Evolutionary conservation across 2,329 filamentous ascomycete species (phyloP).

Genomic region (Fusarium torulosum): DNA sequence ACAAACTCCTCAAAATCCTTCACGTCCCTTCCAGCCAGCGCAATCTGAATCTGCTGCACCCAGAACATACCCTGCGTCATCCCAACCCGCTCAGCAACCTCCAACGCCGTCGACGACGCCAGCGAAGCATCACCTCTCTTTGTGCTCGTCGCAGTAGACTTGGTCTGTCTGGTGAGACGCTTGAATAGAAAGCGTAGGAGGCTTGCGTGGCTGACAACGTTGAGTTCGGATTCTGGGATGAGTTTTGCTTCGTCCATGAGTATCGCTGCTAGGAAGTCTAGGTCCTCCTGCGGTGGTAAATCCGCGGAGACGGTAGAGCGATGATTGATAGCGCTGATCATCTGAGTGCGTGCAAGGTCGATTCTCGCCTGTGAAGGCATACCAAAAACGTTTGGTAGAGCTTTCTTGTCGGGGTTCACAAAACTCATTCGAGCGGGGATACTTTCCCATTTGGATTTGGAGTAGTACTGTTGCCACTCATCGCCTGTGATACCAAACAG

Average conservation of each 20-base stretch:
- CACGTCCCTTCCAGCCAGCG: constrained; percentile 6
- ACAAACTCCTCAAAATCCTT: constrained; percentile 44
- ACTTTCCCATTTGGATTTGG: constrained; percentile 42
- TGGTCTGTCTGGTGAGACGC: background rate
- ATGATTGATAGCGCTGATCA: constrained; percentile 34
- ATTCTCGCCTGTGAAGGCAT: constrained; percentile 35
- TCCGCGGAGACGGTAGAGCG: constrained; percentile 9
- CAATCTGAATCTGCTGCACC: constrained; percentile 45
- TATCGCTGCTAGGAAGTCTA: constrained; percentile 41
- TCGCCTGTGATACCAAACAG: constrained; percentile 42
- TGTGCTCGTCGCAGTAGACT: background rate
- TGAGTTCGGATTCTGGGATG: constrained; percentile 27
- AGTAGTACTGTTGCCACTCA: constrained; percentile 50
- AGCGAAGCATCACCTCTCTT: constrained; percentile 8
- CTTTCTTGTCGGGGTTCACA: constrained; percentile 45
- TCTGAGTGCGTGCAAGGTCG: constrained; percentile 32
- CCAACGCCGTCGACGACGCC: constrained; percentile 30
- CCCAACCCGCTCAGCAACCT: constrained; percentile 32
- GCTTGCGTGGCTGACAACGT: constrained; percentile 38
- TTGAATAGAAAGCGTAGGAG: constrained; percentile 29
- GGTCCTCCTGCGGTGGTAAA: constrained; percentile 31
- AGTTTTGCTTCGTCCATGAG: constrained; percentile 41
- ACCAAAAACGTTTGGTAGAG: constrained; percentile 46
- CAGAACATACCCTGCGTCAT: constrained; percentile 49
- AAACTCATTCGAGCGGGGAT: constrained; percentile 48